Conservation (phyloP, 805 yeast genomes). For the Cyberlindnera euphorbiiphila region DNA sequence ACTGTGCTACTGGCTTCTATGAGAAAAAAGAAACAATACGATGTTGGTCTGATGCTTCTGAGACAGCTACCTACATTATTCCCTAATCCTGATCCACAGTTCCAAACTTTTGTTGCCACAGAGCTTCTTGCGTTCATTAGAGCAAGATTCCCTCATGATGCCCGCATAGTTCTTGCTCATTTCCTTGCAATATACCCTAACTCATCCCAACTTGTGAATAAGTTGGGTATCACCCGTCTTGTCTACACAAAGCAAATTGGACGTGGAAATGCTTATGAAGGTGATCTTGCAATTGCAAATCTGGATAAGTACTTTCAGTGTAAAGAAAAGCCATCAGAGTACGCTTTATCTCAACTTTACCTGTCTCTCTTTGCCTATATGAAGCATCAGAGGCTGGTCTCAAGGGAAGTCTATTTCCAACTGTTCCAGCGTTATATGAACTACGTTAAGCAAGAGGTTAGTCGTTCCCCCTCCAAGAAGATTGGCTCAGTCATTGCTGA, state of each 20-base stretch:
- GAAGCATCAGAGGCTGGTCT: slow-evolving; percentile 4
- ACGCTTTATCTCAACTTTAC: slow-evolving; percentile 20
- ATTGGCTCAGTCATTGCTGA: slow-evolving; percentile 19
- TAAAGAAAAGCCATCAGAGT: slow-evolving; percentile 11
- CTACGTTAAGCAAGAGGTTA: no score
- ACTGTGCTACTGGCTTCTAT: slow-evolving; percentile 18
- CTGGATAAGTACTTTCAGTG: slow-evolving; percentile 11
- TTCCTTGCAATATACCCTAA: slow-evolving; percentile 20
- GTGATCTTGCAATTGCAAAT: slow-evolving; percentile 8
- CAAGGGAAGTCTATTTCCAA: not conserved
- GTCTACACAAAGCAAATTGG: slow-evolving; percentile 7
- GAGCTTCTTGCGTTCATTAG: slow-evolving; percentile 21
- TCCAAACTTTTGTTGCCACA: slow-evolving; percentile 9
- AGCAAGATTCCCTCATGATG: slow-evolving; percentile 18
- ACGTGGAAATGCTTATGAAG: not conserved
- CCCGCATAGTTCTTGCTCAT: slow-evolving; percentile 23
- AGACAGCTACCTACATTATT: slow-evolving; percentile 17
- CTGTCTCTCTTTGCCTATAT: slow-evolving; percentile 13
- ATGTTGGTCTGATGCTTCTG: slow-evolving; percentile 17
- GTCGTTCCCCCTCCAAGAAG: no score
- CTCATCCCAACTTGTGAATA: slow-evolving; percentile 11
- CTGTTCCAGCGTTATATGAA: slow-evolving; percentile 8
- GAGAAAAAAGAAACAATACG: slow-evolving; percentile 19
- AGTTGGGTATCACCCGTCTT: slow-evolving; percentile 18
- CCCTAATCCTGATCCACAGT: slow-evolving; percentile 6